Percentiles rank a stretch among this genome's conserved stretches.
Evolutionary conservation across 2,329 filamentous ascomycete species (phyloP).

Genomic region (Graphiopsis chlorocephala): DNA sequence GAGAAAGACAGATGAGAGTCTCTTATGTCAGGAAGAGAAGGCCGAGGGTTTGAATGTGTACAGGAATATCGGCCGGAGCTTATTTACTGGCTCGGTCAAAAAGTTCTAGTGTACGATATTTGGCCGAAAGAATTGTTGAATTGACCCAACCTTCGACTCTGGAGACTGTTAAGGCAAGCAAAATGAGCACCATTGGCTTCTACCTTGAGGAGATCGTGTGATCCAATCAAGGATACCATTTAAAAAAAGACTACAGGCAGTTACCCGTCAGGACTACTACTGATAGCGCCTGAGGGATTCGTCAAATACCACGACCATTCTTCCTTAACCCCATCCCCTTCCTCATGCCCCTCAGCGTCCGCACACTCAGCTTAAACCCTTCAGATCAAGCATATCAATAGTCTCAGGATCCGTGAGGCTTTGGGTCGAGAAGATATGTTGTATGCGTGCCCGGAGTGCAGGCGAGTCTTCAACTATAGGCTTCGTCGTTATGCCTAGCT

Average conservation of each 20-base stretch:
- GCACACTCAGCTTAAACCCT: neutral
- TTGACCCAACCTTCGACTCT: neutral
- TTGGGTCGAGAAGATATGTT: neutral
- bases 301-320: neutral
- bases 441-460: neutral
- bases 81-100: constrained; percentile 3
- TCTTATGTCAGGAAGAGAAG: neutral
- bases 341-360: neutral
- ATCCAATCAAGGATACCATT: neutral
- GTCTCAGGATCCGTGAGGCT: neutral
- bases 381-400: neutral
- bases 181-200: neutral
- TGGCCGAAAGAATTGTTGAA: constrained; percentile 9
- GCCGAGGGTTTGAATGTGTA: constrained; percentile 6
- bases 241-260: too few relatives aligned
- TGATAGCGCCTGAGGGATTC: neutral
- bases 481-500: neutral
- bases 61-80: neutral
- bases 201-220: neutral
- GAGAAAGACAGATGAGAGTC: neutral
- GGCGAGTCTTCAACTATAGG: neutral
- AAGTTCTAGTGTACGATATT: constrained; percentile 15
- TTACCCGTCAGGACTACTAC: neutral
- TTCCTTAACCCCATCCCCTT: neutral
- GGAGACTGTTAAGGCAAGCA: neutral